Evolutionary conservation across 2,329 filamentous ascomycete species (phyloP).

Genomic region (Fusarium chaquense): DNA sequence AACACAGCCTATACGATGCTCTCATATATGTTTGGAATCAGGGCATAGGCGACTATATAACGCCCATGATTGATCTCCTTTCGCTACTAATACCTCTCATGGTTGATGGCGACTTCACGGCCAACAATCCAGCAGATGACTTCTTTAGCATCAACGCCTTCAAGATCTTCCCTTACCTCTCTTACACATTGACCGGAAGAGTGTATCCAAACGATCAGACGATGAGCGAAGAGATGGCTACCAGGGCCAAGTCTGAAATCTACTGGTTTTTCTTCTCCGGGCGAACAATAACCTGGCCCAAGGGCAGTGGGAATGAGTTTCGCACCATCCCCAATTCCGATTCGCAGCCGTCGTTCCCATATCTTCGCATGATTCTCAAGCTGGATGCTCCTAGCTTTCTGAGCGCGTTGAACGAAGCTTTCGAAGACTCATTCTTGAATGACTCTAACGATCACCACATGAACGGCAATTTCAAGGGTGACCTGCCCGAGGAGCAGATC

Average conservation of each 20-base stretch:
- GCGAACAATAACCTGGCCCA: constrained; percentile 80
- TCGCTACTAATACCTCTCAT: constrained; percentile 72
- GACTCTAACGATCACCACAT: constrained; percentile 73
- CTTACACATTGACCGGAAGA: constrained; percentile 88
- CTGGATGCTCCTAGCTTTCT: constrained; percentile 94
- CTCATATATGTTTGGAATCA: constrained; percentile 98
- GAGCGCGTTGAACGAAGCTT: constrained; percentile 95
- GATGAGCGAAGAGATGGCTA: constrained; percentile 78
- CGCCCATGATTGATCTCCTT: constrained; percentile 86
- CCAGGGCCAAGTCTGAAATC: constrained; percentile 84
- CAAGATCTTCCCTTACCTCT: constrained; percentile 95
- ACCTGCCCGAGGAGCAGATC: constrained; percentile 73
- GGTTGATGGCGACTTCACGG: constrained; percentile 65
- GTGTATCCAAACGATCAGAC: constrained; percentile 88
- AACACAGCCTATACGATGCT: constrained; percentile 92
- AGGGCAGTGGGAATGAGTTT: constrained; percentile 69
- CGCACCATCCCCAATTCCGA: constrained; percentile 67
- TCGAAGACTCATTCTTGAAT: constrained; percentile 94
- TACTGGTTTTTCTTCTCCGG: constrained; percentile 96
- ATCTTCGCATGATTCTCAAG: constrained; percentile 83
- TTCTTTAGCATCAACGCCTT: constrained; percentile 77
- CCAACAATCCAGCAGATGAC: constrained; percentile 69
- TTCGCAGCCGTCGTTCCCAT: constrained; percentile 82
- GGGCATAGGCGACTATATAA: constrained; percentile 88
- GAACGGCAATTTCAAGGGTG: constrained; percentile 62